Evolutionary conservation across 2,329 filamentous ascomycete genomes (phyloP).

Genomic region (Monosporascus sp.): DNA sequence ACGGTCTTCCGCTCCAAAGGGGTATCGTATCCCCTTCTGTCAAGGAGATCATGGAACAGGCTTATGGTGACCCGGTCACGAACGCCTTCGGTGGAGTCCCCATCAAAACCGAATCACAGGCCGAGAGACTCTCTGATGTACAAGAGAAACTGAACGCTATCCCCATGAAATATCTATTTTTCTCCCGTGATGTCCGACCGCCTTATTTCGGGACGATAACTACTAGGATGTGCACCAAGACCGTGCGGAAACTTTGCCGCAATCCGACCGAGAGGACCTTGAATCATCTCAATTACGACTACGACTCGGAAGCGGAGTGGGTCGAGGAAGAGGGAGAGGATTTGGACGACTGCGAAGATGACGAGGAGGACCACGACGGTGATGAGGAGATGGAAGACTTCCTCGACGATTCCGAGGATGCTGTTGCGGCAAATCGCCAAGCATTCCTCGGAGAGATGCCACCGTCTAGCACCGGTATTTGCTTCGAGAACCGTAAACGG

Average conservation of each 20-base stretch:
- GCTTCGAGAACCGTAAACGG: slow-evolving; percentile 64
- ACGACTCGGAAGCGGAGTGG: slow-evolving; percentile 85
- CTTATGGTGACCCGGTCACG: slow-evolving; percentile 38
- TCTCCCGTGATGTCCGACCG: slow-evolving; percentile 61
- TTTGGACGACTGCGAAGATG: slow-evolving; percentile 56
- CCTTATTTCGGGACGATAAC: slow-evolving; percentile 72
- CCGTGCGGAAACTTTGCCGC: slow-evolving; percentile 47
- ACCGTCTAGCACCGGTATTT: slow-evolving; percentile 73
- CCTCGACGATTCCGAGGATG: slow-evolving; percentile 79
- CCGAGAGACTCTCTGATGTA: slow-evolving; percentile 30
- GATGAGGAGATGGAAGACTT: slow-evolving; percentile 86
- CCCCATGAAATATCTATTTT: slow-evolving; percentile 58
- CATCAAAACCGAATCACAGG: slow-evolving; percentile 36
- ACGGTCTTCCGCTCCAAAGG: slow-evolving; percentile 32
- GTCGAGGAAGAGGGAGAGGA: slow-evolving; percentile 63
- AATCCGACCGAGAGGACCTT: slow-evolving; percentile 51
- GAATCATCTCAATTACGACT: slow-evolving; percentile 67
- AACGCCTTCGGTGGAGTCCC: slow-evolving; percentile 12
- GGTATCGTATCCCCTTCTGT: slow-evolving; percentile 50
- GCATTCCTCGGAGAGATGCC: slow-evolving; percentile 57
- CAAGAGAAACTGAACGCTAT: slow-evolving; percentile 37
- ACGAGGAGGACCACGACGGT: slow-evolving; percentile 63
- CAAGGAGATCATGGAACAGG: slow-evolving; percentile 53
- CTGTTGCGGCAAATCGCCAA: slow-evolving; percentile 26
- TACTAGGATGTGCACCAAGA: slow-evolving; percentile 45